These are phyloP conservation scores for Discostella stelligeroides DNA, from an alignment of 108 stramenopile genomes.

Conservation along the genomic window DNA sequence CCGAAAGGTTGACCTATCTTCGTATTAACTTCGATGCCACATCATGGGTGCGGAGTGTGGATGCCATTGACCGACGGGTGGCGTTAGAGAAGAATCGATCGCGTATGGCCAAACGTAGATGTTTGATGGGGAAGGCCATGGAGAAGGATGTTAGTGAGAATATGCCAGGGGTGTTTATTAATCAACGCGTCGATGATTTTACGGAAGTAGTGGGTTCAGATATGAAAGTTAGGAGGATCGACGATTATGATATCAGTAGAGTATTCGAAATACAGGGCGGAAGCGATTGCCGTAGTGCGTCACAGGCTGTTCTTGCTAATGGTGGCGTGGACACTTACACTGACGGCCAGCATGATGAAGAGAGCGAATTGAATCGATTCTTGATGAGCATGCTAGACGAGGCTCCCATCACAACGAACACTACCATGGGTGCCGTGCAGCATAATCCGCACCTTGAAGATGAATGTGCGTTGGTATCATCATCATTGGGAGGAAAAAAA, in stretches of 20 bases:
- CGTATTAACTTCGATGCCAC: slow-evolving; percentile 72
- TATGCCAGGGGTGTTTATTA: slow-evolving; percentile 79
- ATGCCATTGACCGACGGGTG: slow-evolving; percentile 75
- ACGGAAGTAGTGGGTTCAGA: not conserved
- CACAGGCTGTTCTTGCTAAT: not conserved
- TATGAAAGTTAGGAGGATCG: too few species aligned
- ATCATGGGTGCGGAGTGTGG: slow-evolving; percentile 74
- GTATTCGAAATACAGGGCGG: slow-evolving; percentile 8
- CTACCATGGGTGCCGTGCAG: too few species aligned
- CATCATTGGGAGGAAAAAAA: not conserved
- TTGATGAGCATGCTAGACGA: slow-evolving; percentile 38
- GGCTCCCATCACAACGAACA: not conserved
- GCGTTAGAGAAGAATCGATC: slow-evolving; percentile 74
- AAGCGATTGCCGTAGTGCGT: slow-evolving; percentile 3
- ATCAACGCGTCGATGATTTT: slow-evolving; percentile 30
- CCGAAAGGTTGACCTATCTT: slow-evolving; percentile 54
- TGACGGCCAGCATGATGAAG: not conserved
- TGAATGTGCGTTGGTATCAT: not conserved
- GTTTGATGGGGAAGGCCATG: slow-evolving; percentile 86
- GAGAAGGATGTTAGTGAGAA: slow-evolving; percentile 58
- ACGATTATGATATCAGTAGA: slow-evolving; percentile 15
- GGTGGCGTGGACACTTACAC: not conserved
- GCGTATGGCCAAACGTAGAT: slow-evolving; percentile 66
- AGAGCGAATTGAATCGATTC: slow-evolving; percentile 38
- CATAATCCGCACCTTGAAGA: not conserved